A percentile compares a stretch with the other conserved stretches of the same genome.
phyloP scores from a whole-genome alignment of 2,329 filamentous ascomycete species.

The Dryadomyces sulphureus region DNA sequence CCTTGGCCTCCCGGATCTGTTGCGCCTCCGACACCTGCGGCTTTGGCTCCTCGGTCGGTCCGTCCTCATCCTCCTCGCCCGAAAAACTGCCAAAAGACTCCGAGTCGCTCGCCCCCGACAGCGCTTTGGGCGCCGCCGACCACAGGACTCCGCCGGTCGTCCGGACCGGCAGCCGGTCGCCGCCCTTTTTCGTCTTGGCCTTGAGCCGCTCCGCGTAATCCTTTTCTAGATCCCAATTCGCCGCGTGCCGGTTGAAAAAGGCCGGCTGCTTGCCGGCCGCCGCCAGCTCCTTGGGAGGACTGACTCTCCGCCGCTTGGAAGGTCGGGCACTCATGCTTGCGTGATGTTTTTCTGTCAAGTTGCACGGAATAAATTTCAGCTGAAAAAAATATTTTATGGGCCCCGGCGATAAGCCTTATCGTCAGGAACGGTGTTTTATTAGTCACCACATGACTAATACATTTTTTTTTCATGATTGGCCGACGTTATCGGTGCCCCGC shows the following conservation, averaged over 20 bases:
- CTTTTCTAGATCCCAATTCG: slow-evolving; percentile 83
- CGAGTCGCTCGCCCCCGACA: slow-evolving; percentile 33
- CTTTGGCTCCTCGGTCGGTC: slow-evolving; percentile 28
- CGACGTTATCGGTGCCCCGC: not conserved
- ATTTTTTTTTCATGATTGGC: too few species aligned
- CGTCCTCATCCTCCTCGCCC: slow-evolving; percentile 37
- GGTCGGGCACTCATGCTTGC: slow-evolving; percentile 31
- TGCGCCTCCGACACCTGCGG: slow-evolving; percentile 24
- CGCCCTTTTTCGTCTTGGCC: slow-evolving; percentile 52
- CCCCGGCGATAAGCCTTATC: not conserved
- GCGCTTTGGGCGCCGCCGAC: slow-evolving; percentile 22
- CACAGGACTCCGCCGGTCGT: slow-evolving; percentile 59
- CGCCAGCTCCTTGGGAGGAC: slow-evolving; percentile 25
- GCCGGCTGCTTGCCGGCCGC: slow-evolving; percentile 42
- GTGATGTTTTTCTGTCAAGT: too few species aligned
- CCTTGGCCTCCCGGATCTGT: slow-evolving; percentile 76
- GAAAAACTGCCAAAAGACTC: slow-evolving; percentile 49
- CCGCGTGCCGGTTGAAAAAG: slow-evolving; percentile 59
- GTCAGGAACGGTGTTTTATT: too few species aligned
- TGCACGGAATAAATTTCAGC: too few species aligned
- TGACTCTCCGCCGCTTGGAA: slow-evolving; percentile 43
- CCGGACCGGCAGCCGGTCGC: slow-evolving; percentile 70
- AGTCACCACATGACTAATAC: too few species aligned
- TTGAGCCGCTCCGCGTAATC: slow-evolving; percentile 72
- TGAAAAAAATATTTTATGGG: too few species aligned